A percentile compares a stretch with the other conserved stretches of the same genome.
phyloP scores from a whole-genome alignment of 805 yeast genomes.

The Peterozyma toletana region DNA sequence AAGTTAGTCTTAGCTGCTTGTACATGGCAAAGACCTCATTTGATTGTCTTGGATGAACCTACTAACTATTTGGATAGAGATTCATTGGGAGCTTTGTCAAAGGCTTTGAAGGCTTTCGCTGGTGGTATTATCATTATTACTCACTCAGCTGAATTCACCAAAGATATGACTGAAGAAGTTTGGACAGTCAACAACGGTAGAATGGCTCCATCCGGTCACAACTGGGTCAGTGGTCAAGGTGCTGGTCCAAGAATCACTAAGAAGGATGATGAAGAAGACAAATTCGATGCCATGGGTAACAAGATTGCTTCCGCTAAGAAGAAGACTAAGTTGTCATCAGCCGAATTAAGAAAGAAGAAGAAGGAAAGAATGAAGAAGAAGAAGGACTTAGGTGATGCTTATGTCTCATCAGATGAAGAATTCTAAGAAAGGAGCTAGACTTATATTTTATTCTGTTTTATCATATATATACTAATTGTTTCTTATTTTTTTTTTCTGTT shows the following conservation, averaged over 20 bases:
- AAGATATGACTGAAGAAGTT: constrained; percentile 98
- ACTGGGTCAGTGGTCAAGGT: constrained; percentile 99
- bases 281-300: constrained; percentile 99
- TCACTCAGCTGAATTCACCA: constrained; percentile 99
- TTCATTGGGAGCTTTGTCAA: constrained; percentile 98
- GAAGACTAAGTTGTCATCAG: constrained; percentile 96
- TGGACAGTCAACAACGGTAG: constrained; percentile 99
- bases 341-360: constrained; percentile 99
- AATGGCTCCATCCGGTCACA: constrained; percentile 99
- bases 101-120: constrained; percentile 96
- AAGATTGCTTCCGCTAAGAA: constrained; percentile 94
- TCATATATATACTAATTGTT: neutral
- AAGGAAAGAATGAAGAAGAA: constrained; percentile 99
- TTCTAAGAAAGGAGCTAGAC: constrained; percentile 32
- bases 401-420: constrained; percentile 95
- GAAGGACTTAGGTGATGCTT: constrained; percentile 99
- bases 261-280: constrained; percentile 96
- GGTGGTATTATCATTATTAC: constrained; percentile 99
- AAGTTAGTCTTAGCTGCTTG: constrained; percentile 99
- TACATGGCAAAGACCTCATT: constrained; percentile 99
- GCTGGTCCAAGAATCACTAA: constrained; percentile 98
- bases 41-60: constrained; percentile 99
- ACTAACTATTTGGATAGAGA: constrained; percentile 99
- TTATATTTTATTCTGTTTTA: too few species aligned
- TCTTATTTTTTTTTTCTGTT: constrained; percentile 8